Evolutionary conservation across 78 protist genomes (phyloP), one percentile per base, ranked within the genome.

Genomic region (Dictyostelium intermedium): DNA sequence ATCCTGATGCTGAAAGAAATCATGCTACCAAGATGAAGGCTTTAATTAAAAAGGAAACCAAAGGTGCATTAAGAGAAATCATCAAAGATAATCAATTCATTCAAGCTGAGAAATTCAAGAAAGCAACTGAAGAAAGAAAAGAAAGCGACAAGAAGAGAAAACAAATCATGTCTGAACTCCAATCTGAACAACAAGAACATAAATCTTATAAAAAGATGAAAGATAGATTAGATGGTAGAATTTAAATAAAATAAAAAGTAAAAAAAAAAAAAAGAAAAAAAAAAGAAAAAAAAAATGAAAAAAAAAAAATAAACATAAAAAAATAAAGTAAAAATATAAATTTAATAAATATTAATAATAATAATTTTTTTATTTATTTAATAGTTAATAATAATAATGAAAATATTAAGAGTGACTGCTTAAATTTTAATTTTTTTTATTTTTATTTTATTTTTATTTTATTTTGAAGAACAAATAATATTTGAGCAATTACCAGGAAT

Each of bases 21-120:
- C 66, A 89, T 30, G 63, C 61, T 2, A 56, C 41, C 18, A 92
- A 61, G 70, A 35, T 84, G 66, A 92, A 92, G 56, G 72, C 56
- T 14, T 27, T 80, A 27, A 41, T 82, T 37, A 92, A 86, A 78
- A 50, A 81, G 14, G 96, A 92, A 53, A 84, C 45, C 18, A 92
- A 84, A 87, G 96, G 96, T 83, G 96, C 96, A 35, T 61, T 92
- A 7, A 45, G 96, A 78, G 96, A 92, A 56, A 35, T 92, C 37
- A 78, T 53, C 27, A 92, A 92, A 72, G 96, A 92, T 41, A 92
- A 83, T 76, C 34, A 37, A 30, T 92, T 92, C 66, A 92, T 92
- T 53, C 96, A 92, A 84, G 72, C 79, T 13, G 96, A 86, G 73
- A 92, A 92, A 80, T 34, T 82, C 91, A 92, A 92, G 43, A 35